These are phyloP conservation scores for Yarrowia porcina DNA, from an alignment of 805 yeast genomes.

Conservation along the genomic window DNA sequence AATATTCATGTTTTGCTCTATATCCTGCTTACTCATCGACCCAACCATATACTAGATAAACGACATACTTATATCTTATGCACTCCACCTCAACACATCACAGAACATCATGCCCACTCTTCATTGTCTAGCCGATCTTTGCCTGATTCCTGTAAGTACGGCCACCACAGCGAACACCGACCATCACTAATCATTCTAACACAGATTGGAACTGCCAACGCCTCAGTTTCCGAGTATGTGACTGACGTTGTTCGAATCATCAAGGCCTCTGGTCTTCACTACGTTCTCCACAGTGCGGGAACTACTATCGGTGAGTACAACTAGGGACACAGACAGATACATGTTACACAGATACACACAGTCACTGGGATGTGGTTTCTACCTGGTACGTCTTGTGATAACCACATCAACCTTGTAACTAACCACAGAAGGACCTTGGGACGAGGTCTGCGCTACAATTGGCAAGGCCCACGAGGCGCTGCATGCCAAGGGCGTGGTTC, in stretches of 20 bases:
- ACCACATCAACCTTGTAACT: not conserved
- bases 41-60: not conserved
- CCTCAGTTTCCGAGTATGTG: conserved; percentile 80
- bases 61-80: not conserved
- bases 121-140: conserved; percentile 79
- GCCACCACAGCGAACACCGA: not conserved
- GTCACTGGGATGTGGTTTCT: too few species aligned
- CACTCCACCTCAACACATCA: conserved; percentile 6
- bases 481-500: conserved; percentile 66
- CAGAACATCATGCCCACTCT: conserved; percentile 36
- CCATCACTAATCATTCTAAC: not conserved
- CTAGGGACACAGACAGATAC: not conserved
- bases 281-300: conserved; percentile 85
- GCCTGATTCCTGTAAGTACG: conserved; percentile 71
- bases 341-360: not conserved
- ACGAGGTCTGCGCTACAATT: conserved; percentile 72
- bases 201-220: conserved; percentile 69
- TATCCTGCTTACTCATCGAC: not conserved
- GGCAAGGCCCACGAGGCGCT: conserved; percentile 73
- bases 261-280: conserved; percentile 57
- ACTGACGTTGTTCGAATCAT: conserved; percentile 66
- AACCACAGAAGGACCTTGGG: conserved; percentile 76
- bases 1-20: not conserved
- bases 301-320: conserved; percentile 51
- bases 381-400: too few species aligned